Base-by-base conservation (phyloP, 495 filamentous ascomycete genomes). In the Chaetomidium leptoderma region DNA sequence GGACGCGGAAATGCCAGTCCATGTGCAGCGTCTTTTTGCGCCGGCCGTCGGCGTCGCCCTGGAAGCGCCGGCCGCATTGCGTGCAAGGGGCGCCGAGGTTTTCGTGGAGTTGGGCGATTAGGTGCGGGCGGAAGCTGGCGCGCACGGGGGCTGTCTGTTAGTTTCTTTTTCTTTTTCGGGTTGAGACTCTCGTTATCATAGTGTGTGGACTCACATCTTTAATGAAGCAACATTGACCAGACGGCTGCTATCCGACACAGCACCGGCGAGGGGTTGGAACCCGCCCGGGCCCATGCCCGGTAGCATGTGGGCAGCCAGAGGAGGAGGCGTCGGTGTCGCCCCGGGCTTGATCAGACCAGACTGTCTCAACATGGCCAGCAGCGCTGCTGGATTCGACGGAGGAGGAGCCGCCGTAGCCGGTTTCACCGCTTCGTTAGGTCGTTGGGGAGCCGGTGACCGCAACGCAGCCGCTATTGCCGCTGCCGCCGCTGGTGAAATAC, bases 1-100 rank as follows among this genome's bases (percentile, higher is more conserved):
- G 92, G 3, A 92, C 92, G 29, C 85, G 82, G 76, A 98, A 98
- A 70, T 98, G 93, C 93, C 92, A 97, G 69, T 98, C 93, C 70
- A 97, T 80, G 73, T 98, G 93, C 2, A 88, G 83, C n/a, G 87
- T 86, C 72, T 97, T 97, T 73, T 85, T 86, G 65, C 83, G 81
- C 59, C 83, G 87, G 27, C 91, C 92, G 61, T 90, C 82, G 43
- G 88, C 86, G 24, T 86, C 87, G 21, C 82, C 78, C 32, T 78
- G 76, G 67, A 97, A 98, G 5, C 93, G 86, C 33, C 90, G 84
- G 48, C 92, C 93, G 74, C 93, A 98, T 36, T 92, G 92, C 24
- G 83, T 86, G 69, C 93, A 98, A 59, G 89, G 85, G 56, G 91
- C 88, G 6, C 92, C 88, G 36, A 86, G 79, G 35, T 84, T 77